These are phyloP conservation scores for Sanghuangporus baumii DNA, from an alignment of 1,284 basidiomycete species.

Conservation along the genomic window DNA sequence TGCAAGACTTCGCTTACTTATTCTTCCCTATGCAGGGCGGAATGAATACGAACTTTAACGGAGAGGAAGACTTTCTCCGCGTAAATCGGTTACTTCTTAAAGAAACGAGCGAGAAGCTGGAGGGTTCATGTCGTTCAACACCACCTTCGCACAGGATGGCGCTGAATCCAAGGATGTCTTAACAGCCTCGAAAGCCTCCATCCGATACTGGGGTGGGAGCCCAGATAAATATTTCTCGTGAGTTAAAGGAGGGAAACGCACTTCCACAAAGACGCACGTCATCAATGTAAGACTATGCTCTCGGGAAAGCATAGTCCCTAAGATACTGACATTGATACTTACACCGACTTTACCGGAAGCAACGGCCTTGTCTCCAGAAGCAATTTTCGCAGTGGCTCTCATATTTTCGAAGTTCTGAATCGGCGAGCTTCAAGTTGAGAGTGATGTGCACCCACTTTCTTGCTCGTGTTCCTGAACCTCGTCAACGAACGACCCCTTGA, in stretches of 20 bases:
- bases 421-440: no score
- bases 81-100: no score
- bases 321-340: no score
- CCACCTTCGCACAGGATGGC: slow-evolving; percentile 40
- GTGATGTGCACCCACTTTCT: not conserved
- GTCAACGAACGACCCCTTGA: slow-evolving; percentile 11
- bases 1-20: slow-evolving; percentile 14
- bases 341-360: no score
- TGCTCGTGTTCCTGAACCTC: not conserved
- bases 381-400: no score
- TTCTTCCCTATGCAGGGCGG: slow-evolving; percentile 36
- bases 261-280: slow-evolving; percentile 31
- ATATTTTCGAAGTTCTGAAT: no score
- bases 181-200: slow-evolving; percentile 54
- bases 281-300: slow-evolving; percentile 46
- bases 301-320: not conserved
- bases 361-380: no score
- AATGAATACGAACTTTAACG: slow-evolving; percentile 29
- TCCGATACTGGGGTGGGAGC: no score
- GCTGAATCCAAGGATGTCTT: slow-evolving; percentile 54
- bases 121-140: slow-evolving; percentile 36
- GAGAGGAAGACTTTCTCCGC: slow-evolving; percentile 47
- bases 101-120: slow-evolving; percentile 38
- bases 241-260: not conserved
- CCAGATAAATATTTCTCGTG: slow-evolving; percentile 20